Conservation (phyloP, 495 filamentous ascomycete species). For the Parathielavia hyrcaniae region DNA sequence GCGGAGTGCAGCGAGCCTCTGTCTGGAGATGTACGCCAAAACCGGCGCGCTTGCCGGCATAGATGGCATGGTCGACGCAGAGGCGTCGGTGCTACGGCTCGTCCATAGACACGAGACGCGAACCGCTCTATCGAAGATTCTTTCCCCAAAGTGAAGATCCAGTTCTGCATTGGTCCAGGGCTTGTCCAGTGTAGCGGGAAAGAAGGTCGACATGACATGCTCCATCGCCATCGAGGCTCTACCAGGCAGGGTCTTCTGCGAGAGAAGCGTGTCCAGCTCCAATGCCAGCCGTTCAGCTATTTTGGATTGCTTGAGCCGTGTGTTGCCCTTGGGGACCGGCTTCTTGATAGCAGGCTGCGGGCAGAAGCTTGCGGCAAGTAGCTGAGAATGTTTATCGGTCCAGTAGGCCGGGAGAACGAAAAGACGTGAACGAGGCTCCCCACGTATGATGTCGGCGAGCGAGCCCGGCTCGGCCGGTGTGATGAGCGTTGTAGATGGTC, state of each 20-base stretch:
- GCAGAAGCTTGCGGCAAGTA: background rate
- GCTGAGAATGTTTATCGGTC: background rate
- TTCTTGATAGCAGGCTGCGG: background rate
- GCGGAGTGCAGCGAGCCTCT: too few relatives aligned
- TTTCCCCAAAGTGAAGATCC: too few relatives aligned
- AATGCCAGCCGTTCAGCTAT: background rate
- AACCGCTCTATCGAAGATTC: too few relatives aligned
- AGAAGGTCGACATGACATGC: background rate
- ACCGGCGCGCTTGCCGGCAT: too few relatives aligned
- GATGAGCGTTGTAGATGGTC: background rate
- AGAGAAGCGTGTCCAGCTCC: background rate
- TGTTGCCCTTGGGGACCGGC: background rate
- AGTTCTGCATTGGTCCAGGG: too few relatives aligned
- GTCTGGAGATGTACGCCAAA: too few relatives aligned
- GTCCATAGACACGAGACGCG: too few relatives aligned
- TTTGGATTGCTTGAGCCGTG: background rate
- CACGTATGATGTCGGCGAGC: background rate
- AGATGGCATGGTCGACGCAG: too few relatives aligned
- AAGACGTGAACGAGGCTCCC: background rate
- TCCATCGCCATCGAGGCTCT: background rate
- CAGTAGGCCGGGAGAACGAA: background rate
- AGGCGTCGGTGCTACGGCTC: too few relatives aligned
- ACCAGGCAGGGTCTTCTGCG: background rate
- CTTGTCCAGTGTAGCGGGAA: too few relatives aligned
- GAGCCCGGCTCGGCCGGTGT: background rate